These are phyloP conservation scores for Entomortierella parvispora DNA, from an alignment of 192 early-diverging fungal species.

Conservation along the genomic window DNA sequence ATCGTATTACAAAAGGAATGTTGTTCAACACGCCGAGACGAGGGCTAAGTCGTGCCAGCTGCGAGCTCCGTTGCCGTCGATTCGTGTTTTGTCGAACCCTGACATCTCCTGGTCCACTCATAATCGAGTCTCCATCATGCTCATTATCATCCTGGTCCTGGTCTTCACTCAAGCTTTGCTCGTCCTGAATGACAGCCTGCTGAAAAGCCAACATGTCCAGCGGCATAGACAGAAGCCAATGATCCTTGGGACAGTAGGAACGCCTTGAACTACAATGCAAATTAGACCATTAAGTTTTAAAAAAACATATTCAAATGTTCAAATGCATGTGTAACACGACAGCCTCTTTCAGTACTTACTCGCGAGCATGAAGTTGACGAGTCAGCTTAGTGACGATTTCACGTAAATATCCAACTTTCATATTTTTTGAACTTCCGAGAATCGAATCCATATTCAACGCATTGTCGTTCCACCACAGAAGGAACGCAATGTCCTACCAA, in stretches of 20 bases:
- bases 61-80: constrained; percentile 23
- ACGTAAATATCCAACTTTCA: constrained; percentile 64
- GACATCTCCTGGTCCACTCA: constrained; percentile 9
- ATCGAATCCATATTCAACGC: constrained; percentile 48
- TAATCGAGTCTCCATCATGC: constrained; percentile 15
- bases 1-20: constrained; percentile 93
- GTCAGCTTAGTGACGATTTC: constrained; percentile 72
- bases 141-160: constrained; percentile 21
- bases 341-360: constrained; percentile 68
- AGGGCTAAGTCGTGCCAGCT: constrained; percentile 56
- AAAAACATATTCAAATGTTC: too few species aligned
- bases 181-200: constrained; percentile 63
- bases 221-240: constrained; percentile 71
- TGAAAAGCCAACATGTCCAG: constrained; percentile 70
- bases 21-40: constrained; percentile 74
- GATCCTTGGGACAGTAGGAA: constrained; percentile 71
- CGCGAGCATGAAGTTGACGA: constrained; percentile 80
- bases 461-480: constrained; percentile 74
- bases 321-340: too few species aligned
- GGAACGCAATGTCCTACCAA: constrained; percentile 77
- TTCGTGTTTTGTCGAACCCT: constrained; percentile 20
- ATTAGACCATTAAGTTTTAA: too few species aligned
- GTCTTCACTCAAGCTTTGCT: constrained; percentile 55
- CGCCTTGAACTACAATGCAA: constrained; percentile 71
- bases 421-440: constrained; percentile 35